A percentile compares a stretch with the other conserved stretches of the same genome.
phyloP scores from a whole-genome alignment of 2,329 filamentous ascomycete species.

The Saccharata proteae region DNA sequence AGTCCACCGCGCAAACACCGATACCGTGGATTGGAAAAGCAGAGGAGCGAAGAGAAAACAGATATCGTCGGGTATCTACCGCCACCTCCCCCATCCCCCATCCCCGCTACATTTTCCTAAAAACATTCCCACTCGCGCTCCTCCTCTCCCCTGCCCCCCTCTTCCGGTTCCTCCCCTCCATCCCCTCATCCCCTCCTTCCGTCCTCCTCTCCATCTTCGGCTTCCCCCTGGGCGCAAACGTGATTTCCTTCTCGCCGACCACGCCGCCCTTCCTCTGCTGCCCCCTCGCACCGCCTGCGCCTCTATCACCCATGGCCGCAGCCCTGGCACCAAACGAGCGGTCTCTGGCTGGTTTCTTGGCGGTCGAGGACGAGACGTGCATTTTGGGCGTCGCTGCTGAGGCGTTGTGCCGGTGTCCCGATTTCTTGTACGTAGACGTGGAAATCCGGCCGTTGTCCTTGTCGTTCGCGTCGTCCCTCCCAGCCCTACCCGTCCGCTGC shows the following conservation, averaged over 20 bases:
- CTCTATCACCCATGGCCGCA: slow-evolving; percentile 22
- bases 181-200: slow-evolving; percentile 17
- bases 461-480: slow-evolving; percentile 18
- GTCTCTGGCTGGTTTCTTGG: slow-evolving; percentile 33
- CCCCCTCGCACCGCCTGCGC: neutral
- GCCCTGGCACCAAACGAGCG: slow-evolving; percentile 48
- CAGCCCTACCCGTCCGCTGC: neutral
- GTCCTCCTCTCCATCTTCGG: slow-evolving; percentile 22
- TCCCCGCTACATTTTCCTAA: slow-evolving; percentile 48
- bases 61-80: too few relatives aligned
- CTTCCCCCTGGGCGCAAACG: slow-evolving; percentile 55
- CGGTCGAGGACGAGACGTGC: slow-evolving; percentile 42
- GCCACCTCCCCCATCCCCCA: too few relatives aligned
- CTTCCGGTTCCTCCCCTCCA: slow-evolving; percentile 13
- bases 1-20: too few relatives aligned
- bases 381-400: slow-evolving; percentile 39
- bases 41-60: too few relatives aligned
- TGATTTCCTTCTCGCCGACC: slow-evolving; percentile 50
- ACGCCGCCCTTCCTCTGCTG: slow-evolving; percentile 20
- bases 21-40: too few relatives aligned
- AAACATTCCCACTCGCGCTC: slow-evolving; percentile 66
- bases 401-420: slow-evolving; percentile 33
- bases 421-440: slow-evolving; percentile 51
- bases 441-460: slow-evolving; percentile 44
- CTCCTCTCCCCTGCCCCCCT: slow-evolving; percentile 45